Conservation (phyloP, 441 rosid species). For the Corymbia citriodora region DNA sequence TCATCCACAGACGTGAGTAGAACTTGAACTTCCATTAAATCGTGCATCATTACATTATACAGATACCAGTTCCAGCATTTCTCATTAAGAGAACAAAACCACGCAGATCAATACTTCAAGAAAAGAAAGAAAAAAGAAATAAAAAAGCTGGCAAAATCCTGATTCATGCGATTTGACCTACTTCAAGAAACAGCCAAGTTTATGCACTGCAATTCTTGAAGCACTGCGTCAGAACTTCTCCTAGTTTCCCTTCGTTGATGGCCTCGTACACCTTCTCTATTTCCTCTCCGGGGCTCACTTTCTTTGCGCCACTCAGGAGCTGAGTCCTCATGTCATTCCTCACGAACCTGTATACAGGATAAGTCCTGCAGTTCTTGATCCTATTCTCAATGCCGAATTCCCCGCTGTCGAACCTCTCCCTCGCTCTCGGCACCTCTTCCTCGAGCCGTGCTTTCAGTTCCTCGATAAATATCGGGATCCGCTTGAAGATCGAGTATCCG, state of each 20-base stretch:
- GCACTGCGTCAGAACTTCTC: conserved; percentile 23
- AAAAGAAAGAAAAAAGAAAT: background rate
- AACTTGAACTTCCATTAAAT: background rate
- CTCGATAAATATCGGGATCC: conserved; percentile 26
- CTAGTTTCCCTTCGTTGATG: conserved; percentile 28
- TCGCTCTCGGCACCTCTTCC: conserved; percentile 22
- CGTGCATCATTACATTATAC: background rate
- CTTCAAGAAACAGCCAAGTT: background rate
- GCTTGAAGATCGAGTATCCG: conserved; percentile 13
- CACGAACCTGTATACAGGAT: conserved; percentile 22
- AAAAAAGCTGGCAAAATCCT: background rate
- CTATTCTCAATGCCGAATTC: conserved; percentile 12
- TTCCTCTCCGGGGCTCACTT: conserved; percentile 35
- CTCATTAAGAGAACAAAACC: background rate
- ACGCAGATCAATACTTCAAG: background rate
- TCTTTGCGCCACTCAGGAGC: conserved; percentile 31
- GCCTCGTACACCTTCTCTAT: conserved; percentile 37
- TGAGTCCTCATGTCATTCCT: conserved; percentile 23
- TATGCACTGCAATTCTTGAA: background rate
- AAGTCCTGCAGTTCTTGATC: conserved; percentile 27
- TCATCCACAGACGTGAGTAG: background rate
- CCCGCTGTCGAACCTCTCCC: conserved; percentile 19
- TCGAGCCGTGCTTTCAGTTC: conserved; percentile 17
- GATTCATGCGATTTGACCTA: background rate
- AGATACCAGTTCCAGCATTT: background rate